A percentile compares a stretch with the other conserved stretches of the same genome.
Evolutionary conservation across 176 grass and related monocot genomes (phyloP).

Genomic region (Pontederia crassipes): DNA sequence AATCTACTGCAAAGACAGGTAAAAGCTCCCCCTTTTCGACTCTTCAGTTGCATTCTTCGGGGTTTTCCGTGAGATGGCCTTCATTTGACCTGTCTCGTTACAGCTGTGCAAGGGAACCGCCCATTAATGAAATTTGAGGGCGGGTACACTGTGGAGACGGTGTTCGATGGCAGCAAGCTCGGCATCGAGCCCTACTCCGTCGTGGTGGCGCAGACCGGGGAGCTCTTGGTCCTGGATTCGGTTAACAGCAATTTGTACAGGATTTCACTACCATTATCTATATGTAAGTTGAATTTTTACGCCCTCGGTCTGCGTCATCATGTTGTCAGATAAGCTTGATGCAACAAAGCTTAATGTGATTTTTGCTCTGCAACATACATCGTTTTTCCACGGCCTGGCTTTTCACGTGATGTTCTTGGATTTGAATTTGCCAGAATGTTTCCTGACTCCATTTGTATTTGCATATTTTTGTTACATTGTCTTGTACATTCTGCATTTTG

Average conservation of each 20-base stretch:
- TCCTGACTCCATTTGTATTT: not conserved
- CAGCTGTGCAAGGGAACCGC: slow-evolving; percentile 31
- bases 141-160: slow-evolving; percentile 84
- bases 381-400: not conserved
- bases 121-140: slow-evolving; percentile 81
- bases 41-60: not conserved
- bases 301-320: slow-evolving; percentile 9
- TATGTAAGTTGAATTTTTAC: slow-evolving; percentile 45
- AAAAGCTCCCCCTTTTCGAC: not conserved
- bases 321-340: slow-evolving; percentile 1
- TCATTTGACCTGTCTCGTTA: slow-evolving; percentile 7
- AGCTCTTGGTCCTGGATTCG: slow-evolving; percentile 86
- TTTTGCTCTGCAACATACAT: not conserved
- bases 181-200: slow-evolving; percentile 88
- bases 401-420: slow-evolving; percentile 16
- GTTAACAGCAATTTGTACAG: slow-evolving; percentile 96
- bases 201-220: slow-evolving; percentile 63
- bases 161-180: slow-evolving; percentile 95
- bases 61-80: slow-evolving; percentile 3
- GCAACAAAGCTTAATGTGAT: slow-evolving; percentile 9
- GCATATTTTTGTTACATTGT: too few species aligned
- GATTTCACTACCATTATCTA: slow-evolving; percentile 65
- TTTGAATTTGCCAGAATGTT: slow-evolving; percentile 21
- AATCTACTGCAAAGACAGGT: slow-evolving; percentile 64
- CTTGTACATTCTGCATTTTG: too few species aligned